A percentile compares a stretch with the other conserved stretches of the same genome.
Evolutionary conservation across 2,329 filamentous ascomycete species (phyloP).

Genomic region (Paecilomyces niveus): DNA sequence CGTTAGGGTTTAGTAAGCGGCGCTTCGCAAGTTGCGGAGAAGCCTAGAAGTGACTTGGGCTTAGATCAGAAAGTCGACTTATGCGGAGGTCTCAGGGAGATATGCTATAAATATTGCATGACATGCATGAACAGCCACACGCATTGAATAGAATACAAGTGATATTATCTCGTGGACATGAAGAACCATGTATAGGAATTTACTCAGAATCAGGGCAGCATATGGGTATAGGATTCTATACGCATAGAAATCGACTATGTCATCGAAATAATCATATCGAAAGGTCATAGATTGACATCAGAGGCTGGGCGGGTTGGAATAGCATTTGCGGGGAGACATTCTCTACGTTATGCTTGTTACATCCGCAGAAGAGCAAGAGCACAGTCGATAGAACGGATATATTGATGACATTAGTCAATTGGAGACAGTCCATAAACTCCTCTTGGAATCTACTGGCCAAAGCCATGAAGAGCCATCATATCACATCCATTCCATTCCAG

Average conservation of each 20-base stretch:
- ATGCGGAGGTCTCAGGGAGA: neutral
- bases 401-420: neutral
- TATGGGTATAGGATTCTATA: too few relatives aligned
- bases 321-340: neutral
- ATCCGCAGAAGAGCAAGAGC: neutral
- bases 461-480: conserved; percentile 12
- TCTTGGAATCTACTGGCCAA: conserved; percentile 9
- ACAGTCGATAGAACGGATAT: neutral
- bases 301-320: neutral
- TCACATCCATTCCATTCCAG: conserved; percentile 18
- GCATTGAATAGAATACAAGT: neutral
- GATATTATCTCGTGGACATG: too few relatives aligned
- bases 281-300: neutral
- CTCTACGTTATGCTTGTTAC: neutral
- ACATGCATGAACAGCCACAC: neutral
- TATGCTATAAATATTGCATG: neutral
- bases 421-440: neutral
- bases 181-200: too few relatives aligned
- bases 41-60: neutral
- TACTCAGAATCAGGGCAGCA: too few relatives aligned
- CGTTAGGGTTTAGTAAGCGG: neutral
- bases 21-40: neutral
- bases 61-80: neutral
- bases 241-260: neutral
- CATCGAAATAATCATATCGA: neutral